These are phyloP conservation scores for Lenwebbia sp. DNA, from an alignment of 345 rosid genomes.

Conservation along the genomic window DNA sequence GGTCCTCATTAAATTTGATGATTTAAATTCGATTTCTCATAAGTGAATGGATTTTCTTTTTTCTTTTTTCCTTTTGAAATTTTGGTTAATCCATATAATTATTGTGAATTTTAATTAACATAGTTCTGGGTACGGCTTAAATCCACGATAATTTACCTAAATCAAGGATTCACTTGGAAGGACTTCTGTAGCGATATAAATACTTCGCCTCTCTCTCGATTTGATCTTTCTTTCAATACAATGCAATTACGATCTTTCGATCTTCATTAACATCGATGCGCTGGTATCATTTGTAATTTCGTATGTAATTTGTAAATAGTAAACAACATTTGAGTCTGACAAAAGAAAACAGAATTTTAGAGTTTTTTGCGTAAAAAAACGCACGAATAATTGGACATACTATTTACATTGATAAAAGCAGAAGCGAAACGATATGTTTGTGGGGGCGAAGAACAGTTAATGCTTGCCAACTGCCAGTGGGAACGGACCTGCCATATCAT, in stretches of 20 bases:
- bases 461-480: constrained; percentile 63
- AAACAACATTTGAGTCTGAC: too few species aligned
- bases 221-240: too few species aligned
- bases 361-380: neutral
- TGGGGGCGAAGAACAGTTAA: constrained; percentile 23
- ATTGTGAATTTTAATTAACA: neutral
- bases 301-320: neutral
- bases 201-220: too few species aligned
- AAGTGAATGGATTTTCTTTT: neutral
- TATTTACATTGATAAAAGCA: neutral
- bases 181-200: too few species aligned
- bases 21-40: neutral
- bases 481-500: constrained; percentile 28
- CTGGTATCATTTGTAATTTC: neutral
- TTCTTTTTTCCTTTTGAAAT: neutral
- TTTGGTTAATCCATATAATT: neutral
- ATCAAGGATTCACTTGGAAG: too few species aligned
- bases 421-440: too few species aligned
- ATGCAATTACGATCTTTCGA: too few species aligned
- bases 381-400: neutral
- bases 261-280: neutral
- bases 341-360: neutral
- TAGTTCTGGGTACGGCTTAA: neutral
- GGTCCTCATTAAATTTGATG: neutral
- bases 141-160: too few species aligned